These are phyloP conservation scores for Pezicula rhizophila DNA, from an alignment of 2,329 filamentous ascomycete genomes.

Conservation along the genomic window DNA sequence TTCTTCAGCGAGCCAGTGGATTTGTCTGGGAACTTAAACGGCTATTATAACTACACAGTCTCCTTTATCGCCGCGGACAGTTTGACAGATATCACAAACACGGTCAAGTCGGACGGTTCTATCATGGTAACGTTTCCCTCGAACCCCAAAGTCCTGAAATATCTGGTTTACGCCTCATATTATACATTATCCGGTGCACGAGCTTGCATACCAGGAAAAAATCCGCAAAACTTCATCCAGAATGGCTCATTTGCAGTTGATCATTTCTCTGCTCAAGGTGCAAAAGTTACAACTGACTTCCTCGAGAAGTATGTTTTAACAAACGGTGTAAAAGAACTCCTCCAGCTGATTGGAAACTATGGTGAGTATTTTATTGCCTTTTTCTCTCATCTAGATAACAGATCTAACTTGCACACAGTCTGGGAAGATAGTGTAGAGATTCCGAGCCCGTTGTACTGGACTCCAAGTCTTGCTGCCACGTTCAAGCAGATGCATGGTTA, in stretches of 20 bases:
- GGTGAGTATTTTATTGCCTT: too few relatives aligned
- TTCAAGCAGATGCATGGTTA: too few relatives aligned
- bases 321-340: conserved; percentile 23
- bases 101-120: neutral
- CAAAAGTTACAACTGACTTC: conserved; percentile 29
- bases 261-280: conserved; percentile 32
- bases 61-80: too few relatives aligned
- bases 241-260: conserved; percentile 34
- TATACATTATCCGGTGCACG: neutral
- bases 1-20: too few relatives aligned
- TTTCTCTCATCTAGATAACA: too few relatives aligned
- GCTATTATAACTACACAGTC: too few relatives aligned
- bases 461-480: too few relatives aligned
- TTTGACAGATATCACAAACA: neutral
- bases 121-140: neutral
- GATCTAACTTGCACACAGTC: too few relatives aligned
- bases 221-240: conserved; percentile 22
- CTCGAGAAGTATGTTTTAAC: conserved; percentile 33
- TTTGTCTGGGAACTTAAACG: too few relatives aligned
- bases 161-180: neutral
- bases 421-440: too few relatives aligned
- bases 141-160: neutral
- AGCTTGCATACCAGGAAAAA: neutral
- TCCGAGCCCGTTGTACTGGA: too few relatives aligned
- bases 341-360: conserved; percentile 30